Conservation (phyloP, 371 early-diverging fungal genomes). For the Circinella minor region DNA sequence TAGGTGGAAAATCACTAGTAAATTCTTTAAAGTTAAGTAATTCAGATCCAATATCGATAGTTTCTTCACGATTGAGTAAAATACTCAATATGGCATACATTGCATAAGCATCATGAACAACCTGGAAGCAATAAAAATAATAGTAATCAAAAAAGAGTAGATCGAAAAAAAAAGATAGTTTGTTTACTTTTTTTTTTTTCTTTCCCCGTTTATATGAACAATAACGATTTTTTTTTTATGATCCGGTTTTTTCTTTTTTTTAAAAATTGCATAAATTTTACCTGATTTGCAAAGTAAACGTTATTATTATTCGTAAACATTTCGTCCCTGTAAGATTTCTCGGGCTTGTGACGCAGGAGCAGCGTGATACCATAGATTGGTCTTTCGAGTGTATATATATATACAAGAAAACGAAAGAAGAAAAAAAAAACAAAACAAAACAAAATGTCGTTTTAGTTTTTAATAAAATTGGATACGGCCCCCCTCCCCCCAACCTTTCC, state of each 20-base stretch:
- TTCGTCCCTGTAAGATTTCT: constrained; percentile 25
- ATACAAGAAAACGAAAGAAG: no score
- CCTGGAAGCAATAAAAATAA: constrained; percentile 10
- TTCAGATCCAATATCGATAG: constrained; percentile 35
- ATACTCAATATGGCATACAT: constrained; percentile 45
- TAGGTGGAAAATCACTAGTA: constrained; percentile 38
- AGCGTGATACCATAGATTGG: constrained; percentile 46
- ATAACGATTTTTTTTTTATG: constrained; percentile 1
- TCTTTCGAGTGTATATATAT: constrained; percentile 11
- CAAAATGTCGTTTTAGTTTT: no score
- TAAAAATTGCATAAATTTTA: constrained; percentile 17
- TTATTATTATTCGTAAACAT: constrained; percentile 17
- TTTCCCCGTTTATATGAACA: background rate
- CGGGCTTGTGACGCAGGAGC: constrained; percentile 27
- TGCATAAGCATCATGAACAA: constrained; percentile 46
- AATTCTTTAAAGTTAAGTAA: constrained; percentile 42
- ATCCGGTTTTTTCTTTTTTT: background rate
- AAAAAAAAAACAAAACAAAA: no score
- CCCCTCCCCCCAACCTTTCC: no score
- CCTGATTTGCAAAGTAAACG: constrained; percentile 50
- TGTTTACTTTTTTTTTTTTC: no score
- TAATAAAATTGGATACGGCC: no score
- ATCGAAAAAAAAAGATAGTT: no score
- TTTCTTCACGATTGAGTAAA: constrained; percentile 29
- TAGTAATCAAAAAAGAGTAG: background rate